Percentiles rank a stretch among this genome's conserved stretches.
Evolutionary conservation across 164 flowering plant species (phyloP).

Genomic region (Aristolochia contorta): DNA sequence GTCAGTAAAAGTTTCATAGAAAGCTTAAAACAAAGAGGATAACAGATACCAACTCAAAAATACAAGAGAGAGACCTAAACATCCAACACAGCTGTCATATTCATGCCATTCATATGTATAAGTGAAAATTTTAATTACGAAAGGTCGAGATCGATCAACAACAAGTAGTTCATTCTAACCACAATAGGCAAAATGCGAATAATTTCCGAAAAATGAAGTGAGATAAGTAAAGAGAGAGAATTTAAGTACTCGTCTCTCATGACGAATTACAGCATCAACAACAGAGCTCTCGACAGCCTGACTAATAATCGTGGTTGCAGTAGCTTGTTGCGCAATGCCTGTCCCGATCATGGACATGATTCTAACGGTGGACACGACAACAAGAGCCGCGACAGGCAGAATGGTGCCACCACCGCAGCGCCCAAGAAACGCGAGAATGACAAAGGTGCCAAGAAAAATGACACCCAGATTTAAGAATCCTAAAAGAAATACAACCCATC

Average conservation of each 20-base stretch:
- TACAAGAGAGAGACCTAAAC: no score
- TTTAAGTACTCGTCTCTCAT: constrained; percentile 43
- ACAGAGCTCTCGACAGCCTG: constrained; percentile 16
- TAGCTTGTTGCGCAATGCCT: constrained; percentile 51
- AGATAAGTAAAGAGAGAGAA: background rate
- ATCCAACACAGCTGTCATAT: no score
- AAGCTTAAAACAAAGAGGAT: no score
- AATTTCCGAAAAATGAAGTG: background rate
- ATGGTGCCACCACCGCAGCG: background rate
- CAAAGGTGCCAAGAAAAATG: background rate
- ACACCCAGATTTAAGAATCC: background rate
- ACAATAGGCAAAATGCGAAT: background rate
- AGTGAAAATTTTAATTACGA: no score
- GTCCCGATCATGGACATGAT: constrained; percentile 6
- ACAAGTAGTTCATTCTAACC: background rate
- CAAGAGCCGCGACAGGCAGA: background rate
- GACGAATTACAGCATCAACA: constrained; percentile 39
- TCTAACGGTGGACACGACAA: background rate
- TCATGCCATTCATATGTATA: no score
- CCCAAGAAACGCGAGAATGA: background rate
- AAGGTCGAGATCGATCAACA: no score
- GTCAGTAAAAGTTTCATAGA: no score
- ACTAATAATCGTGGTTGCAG: constrained; percentile 35
- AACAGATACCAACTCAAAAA: no score
- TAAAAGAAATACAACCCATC: background rate